Evolutionary conservation across 495 filamentous ascomycete species (phyloP), one percentile per base, ranked within the genome.

Genomic region (Penicillium antarcticum): DNA sequence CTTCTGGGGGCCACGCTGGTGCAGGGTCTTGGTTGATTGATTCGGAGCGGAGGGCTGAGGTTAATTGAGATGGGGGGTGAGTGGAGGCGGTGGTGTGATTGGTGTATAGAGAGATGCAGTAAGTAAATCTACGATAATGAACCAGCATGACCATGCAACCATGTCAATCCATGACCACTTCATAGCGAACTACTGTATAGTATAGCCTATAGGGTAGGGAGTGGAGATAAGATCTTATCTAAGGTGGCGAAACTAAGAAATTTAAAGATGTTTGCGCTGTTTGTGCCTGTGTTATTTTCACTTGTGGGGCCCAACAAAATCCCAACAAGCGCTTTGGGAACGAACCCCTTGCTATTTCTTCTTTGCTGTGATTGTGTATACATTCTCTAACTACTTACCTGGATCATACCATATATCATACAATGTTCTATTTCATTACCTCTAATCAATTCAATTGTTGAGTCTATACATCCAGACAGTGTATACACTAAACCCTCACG

Each of bases 21-120:
- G 83, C 80, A 11, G 82, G 81, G 1, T 82, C 86, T 24, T 76
- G 85, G 75, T 72, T 88, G 34, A 58, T 89, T 17, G 83, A 85
- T 63, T 69, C 72, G 13, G 73, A 71, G 45, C 68, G 71, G 14
- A 58, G 74, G 43, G 68, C 52, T 5, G 62, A 58, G 46, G 60
- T 58, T 17, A 40, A 46, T 39, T 56, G 23, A 53, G 41, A 5
- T 16, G 8, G 8, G 3, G 34, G 29, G 24, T 19, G 13, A 21
- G 42, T 35, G 21, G 21, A 5, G 21, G 21, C 6, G 21, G 21
- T 23, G 21, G 38, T 8, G 14, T 31, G 24, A 31, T 16, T 47
- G 26, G 26, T 47, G 43, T 47, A 39, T 32, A 17, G 21, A 23
- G 2, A 23, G 21, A 23, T 3, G 21, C 2, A 5, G 37, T 56